These are phyloP conservation scores for Phaffia australis DNA, from an alignment of 768 basidiomycete genomes.

Conservation along the genomic window DNA sequence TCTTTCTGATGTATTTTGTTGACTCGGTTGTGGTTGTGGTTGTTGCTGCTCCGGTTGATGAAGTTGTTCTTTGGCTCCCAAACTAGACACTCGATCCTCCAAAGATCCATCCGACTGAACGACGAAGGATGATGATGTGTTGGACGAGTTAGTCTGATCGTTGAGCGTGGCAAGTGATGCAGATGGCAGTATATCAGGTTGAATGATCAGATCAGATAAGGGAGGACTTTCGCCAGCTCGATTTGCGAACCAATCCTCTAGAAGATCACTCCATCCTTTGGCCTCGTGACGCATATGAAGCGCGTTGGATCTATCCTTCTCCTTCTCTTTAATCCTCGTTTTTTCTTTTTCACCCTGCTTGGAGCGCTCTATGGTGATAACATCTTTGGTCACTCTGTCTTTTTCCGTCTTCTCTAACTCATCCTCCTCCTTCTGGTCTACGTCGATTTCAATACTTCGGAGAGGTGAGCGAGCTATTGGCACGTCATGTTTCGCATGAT, in stretches of 20 bases:
- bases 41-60: background rate
- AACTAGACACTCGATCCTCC: background rate
- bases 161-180: background rate
- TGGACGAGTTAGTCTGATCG: background rate
- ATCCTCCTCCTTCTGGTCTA: too few species aligned
- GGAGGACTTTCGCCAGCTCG: constrained; percentile 2
- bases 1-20: background rate
- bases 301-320: background rate
- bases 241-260: constrained; percentile 14
- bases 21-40: background rate
- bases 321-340: too few species aligned
- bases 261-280: constrained; percentile 7
- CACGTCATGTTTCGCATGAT: too few species aligned
- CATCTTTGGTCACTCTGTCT: too few species aligned
- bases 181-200: background rate
- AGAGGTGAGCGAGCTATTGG: too few species aligned
- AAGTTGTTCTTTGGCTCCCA: background rate
- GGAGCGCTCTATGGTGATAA: background rate
- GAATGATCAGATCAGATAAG: background rate
- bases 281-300: background rate
- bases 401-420: too few species aligned
- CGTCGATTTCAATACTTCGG: too few species aligned
- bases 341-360: background rate
- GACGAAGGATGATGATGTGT: background rate
- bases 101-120: background rate